Evolutionary conservation across 768 basidiomycete genomes (phyloP), one percentile per base, ranked within the genome.

Genomic region (Mycena haematopus): DNA sequence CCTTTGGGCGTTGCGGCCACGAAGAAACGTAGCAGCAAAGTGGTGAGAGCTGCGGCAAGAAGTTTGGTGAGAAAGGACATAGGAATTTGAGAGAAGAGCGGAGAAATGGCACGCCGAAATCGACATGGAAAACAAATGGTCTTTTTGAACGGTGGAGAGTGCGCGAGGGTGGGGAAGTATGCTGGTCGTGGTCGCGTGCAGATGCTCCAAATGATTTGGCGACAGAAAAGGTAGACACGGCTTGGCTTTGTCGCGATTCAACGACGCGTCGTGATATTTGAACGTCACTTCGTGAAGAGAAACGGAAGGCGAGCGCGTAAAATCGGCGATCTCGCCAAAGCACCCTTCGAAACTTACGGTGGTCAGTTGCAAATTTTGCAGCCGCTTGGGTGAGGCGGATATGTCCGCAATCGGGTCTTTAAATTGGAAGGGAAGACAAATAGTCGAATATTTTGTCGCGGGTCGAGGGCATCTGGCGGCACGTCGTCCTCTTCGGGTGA

Each of bases 341-440:
- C 64, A 65, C 73, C 44, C 75, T 73, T 36, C 77, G 3, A 79
- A 60, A 74, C 77, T 77, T 24, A 78, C 36, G 21, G 67, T 69
- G 21, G 62, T 70, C 50, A 78, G 63, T 10, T 70, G 70, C 44
- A 77, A 67, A 6, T 63, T 68, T 29, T 71, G 71, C 17, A 78
- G 65, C 74, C 78, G 74, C 53, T 69, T 60, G 6, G 71, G 68
- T 70, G 50, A 78, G 73, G 58, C 78, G 74, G 46, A 75, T 74
- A 57, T 75, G 76, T 61, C 77, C 77, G 75, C 77, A 79, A 8
- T 73, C 68, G 66, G 19, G 64, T 67, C 31, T 60, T 65, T 29
- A 79, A 61, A 61, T 77, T 22, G 74, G 71, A 40, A 79, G 78
- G 14, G 50, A 44, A 6, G 74, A 70, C 0, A 79, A 62, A 2